Evolutionary conservation across 345 rosid species (phyloP), one percentile per base, ranked within the genome.

Genomic region (Trapa incisa): DNA sequence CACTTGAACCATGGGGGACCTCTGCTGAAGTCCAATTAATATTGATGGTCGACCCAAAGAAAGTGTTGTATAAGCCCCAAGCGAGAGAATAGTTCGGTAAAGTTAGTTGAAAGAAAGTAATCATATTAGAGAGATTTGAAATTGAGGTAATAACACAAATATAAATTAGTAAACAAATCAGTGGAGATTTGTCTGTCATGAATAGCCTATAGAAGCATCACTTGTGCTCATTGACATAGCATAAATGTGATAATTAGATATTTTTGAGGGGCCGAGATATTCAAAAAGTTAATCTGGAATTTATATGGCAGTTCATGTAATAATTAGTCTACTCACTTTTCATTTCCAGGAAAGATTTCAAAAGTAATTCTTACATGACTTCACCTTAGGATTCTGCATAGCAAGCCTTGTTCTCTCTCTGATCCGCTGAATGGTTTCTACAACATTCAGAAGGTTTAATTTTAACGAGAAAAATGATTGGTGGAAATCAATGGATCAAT

Each of bases 381-480:
- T 93, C 97, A 93, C 98, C 98, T 93, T 88, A 79, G 97, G 97
- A 83, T 90, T 68, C 89, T 90, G 98, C 98, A 93, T 93, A 60
- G 97, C 98, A 67, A 93, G 75, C 86, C 67, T 83, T 70, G 98
- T 93, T 77, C 90, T 80, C 76, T 93, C 98, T 75, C 79, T 81
- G 73, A 93, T 93, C 79, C 81, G 86, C 65, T 80, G 87, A 75
- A 82, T 74, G 58, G 97, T 93, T 80, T 93, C 98, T 93, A 87
- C 78, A 75, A 3, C 17, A 65, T 67, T 38, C 17, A 71, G 52
- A 16, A 15, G 52, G 39, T 52, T 61, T 57, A 47, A 66, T 17
- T 22, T 41, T 64, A 65, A 65, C 53, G 22, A 48, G 29, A 43
- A 41, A 22, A 22, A 42, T 48, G 14, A 71, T 29, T 57, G 38